These are phyloP conservation scores for Pachyrhizus erosus DNA, from an alignment of 306 rosid genomes.

Conservation along the genomic window DNA sequence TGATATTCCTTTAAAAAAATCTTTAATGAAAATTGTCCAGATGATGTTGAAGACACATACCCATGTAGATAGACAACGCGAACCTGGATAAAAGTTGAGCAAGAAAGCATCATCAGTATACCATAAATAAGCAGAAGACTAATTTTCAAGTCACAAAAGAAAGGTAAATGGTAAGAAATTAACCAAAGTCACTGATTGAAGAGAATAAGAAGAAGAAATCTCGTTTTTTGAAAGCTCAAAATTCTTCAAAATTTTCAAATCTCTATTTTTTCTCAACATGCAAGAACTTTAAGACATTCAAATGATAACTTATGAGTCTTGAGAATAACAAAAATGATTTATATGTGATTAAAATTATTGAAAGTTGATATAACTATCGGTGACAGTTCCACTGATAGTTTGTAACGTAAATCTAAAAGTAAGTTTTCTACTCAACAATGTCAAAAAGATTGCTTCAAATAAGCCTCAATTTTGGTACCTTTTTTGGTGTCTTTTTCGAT, in stretches of 20 bases:
- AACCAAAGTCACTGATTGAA: background rate
- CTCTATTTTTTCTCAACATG: background rate
- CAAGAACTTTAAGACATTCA: background rate
- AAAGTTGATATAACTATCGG: background rate
- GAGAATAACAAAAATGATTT: background rate
- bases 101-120: background rate
- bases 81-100: background rate
- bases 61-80: background rate
- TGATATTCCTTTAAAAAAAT: background rate
- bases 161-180: background rate
- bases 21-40: background rate
- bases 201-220: background rate
- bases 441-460: background rate
- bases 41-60: background rate
- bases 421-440: background rate
- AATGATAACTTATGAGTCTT: background rate
- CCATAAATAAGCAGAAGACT: background rate
- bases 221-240: background rate
- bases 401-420: slow-evolving; percentile 16
- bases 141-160: background rate
- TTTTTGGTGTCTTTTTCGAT: background rate
- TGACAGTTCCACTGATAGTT: background rate
- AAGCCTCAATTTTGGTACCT: background rate
- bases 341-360: background rate
- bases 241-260: background rate